phyloP scores from a whole-genome alignment of 768 basidiomycete species.

The Lentinula boryana region DNA sequence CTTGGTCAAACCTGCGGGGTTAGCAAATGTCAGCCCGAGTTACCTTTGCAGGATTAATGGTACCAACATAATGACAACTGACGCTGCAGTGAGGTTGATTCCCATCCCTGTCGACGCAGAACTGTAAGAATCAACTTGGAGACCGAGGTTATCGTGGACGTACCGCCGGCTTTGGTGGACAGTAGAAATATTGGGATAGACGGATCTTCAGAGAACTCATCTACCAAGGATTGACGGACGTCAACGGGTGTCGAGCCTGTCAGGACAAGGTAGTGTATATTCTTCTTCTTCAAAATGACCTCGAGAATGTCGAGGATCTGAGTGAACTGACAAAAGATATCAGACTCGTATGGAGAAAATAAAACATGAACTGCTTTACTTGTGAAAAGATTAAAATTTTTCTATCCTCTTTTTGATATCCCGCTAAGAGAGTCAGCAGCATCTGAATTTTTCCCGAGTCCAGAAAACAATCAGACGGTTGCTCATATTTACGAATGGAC shows the following conservation, averaged over 20 bases:
- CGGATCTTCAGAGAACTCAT: conserved; percentile 89
- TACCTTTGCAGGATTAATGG: neutral
- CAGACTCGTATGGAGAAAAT: neutral
- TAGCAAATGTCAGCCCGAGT: neutral
- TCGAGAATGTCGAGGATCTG: conserved; percentile 93
- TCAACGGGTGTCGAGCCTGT: conserved; percentile 95
- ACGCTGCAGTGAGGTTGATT: conserved; percentile 93
- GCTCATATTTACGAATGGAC: conserved; percentile 71
- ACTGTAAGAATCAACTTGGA: neutral
- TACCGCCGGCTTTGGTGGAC: conserved; percentile 85
- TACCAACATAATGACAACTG: conserved; percentile 85
- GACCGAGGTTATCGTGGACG: conserved; percentile 5
- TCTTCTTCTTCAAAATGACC: conserved; percentile 65
- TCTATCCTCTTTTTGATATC: conserved; percentile 62
- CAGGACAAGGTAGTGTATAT: conserved; percentile 73
- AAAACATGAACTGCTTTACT: conserved; percentile 33
- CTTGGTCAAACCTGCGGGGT: conserved; percentile 79
- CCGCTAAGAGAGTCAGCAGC: conserved; percentile 63
- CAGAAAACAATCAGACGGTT: conserved; percentile 69
- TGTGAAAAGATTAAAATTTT: conserved; percentile 94
- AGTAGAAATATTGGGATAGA: conserved; percentile 85
- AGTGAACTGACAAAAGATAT: conserved; percentile 60
- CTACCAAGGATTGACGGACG: conserved; percentile 87
- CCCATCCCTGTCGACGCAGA: conserved; percentile 57
- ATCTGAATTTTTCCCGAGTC: conserved; percentile 84